A percentile compares a stretch with the other conserved stretches of the same genome.
Conservation (phyloP, 768 basidiomycete species). For the Clathrus columnatus region DNA sequence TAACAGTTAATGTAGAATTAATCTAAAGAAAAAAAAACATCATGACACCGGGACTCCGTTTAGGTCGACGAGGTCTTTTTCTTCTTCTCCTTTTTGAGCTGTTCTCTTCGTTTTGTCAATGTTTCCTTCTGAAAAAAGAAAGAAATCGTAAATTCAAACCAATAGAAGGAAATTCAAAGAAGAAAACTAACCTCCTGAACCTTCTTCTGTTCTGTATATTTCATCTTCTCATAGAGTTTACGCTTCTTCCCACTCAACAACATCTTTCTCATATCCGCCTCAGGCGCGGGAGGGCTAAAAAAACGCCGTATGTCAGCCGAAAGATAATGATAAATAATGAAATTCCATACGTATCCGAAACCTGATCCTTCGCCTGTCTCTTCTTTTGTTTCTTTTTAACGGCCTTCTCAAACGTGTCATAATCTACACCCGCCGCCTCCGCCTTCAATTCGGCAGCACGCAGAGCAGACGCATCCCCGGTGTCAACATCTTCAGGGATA, state of each 20-base stretch:
- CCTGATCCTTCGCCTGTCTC: constrained; percentile 28
- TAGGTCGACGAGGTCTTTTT: not conserved
- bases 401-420: constrained; percentile 67
- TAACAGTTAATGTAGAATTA: too few relatives aligned
- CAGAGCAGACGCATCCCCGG: constrained; percentile 57
- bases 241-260: constrained; percentile 94
- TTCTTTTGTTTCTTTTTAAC: constrained; percentile 48
- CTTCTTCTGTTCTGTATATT: constrained; percentile 73
- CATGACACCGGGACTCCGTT: not conserved
- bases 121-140: constrained; percentile 42
- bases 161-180: not conserved
- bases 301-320: not conserved
- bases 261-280: constrained; percentile 94
- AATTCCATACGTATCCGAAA: constrained; percentile 14
- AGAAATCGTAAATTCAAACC: not conserved
- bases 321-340: not conserved
- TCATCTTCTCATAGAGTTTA: constrained; percentile 91
- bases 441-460: constrained; percentile 88
- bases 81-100: constrained; percentile 42
- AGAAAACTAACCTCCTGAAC: constrained; percentile 58
- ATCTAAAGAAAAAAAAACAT: too few relatives aligned
- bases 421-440: constrained; percentile 80
- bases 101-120: constrained; percentile 50
- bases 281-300: constrained; percentile 22
- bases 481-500: constrained; percentile 24